phyloP scores from a whole-genome alignment of 1,284 basidiomycete species.

The Trichosporon sp. region DNA sequence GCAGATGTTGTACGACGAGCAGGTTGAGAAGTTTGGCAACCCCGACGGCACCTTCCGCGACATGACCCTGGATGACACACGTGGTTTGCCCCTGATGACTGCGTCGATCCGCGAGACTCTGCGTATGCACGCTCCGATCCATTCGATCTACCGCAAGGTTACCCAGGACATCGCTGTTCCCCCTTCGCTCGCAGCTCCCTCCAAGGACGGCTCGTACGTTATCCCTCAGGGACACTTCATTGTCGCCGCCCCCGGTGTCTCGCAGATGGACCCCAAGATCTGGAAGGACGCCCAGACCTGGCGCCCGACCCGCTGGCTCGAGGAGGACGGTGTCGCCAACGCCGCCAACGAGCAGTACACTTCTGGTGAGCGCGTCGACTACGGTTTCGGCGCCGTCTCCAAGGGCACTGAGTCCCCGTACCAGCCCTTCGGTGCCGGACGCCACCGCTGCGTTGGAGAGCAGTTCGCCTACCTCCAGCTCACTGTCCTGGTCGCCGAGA shows the following conservation, averaged over 20 bases:
- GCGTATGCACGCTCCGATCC: slow-evolving; percentile 88
- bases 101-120: too few species aligned
- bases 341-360: slow-evolving; percentile 73
- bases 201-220: slow-evolving; percentile 70
- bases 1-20: slow-evolving; percentile 85
- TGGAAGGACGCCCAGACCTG: slow-evolving; percentile 78
- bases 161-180: slow-evolving; percentile 83
- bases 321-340: slow-evolving; percentile 72
- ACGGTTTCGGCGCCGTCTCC: slow-evolving; percentile 89
- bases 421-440: slow-evolving; percentile 94
- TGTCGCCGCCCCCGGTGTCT: slow-evolving; percentile 84
- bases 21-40: slow-evolving; percentile 75
- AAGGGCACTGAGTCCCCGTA: slow-evolving; percentile 90
- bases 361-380: slow-evolving; percentile 86
- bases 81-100: too few species aligned
- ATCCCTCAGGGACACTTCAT: slow-evolving; percentile 91
- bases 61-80: slow-evolving; percentile 87
- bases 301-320: slow-evolving; percentile 83
- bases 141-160: slow-evolving; percentile 77
- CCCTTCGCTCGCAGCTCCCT: slow-evolving; percentile 73
- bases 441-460: slow-evolving; percentile 65
- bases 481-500: slow-evolving; percentile 75
- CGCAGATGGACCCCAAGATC: slow-evolving; percentile 80
- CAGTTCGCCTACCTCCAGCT: slow-evolving; percentile 95
- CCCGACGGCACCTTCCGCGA: slow-evolving; percentile 77